Evolutionary conservation across 208 protist genomes (phyloP).

Genomic region (Polymyxa betae): DNA sequence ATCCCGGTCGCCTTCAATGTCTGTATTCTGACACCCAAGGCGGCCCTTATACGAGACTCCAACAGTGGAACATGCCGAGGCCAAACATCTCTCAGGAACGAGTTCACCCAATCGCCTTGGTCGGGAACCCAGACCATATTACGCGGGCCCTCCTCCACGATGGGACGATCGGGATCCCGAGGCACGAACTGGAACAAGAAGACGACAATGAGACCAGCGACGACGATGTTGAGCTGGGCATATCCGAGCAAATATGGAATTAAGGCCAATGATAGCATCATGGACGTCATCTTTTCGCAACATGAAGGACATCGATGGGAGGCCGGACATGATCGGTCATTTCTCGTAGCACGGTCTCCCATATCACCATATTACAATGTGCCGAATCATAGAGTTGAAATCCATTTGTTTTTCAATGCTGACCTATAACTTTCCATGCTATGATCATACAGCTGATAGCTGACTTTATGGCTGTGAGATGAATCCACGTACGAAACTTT

Average conservation of each 20-base stretch:
- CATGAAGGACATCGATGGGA: no score
- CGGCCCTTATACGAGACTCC: not conserved
- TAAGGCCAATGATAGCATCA: no score
- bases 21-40: not conserved
- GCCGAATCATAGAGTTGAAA: no score
- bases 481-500: no score
- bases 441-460: no score
- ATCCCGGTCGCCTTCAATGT: conserved; percentile 19
- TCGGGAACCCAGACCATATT: conserved; percentile 11
- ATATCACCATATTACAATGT: no score
- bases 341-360: no score
- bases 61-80: conserved; percentile 5
- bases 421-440: no score
- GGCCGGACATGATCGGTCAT: no score
- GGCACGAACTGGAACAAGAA: not conserved
- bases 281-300: no score
- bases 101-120: conserved; percentile 39
- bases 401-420: no score
- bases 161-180: not conserved
- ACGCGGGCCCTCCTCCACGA: not conserved
- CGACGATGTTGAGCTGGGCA: not conserved
- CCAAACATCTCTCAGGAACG: conserved; percentile 47
- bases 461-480: no score
- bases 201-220: not conserved
- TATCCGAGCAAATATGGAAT: not conserved